Base-by-base conservation (phyloP, 345 rosid genomes). In the Cardamine chenopodiifolia region DNA sequence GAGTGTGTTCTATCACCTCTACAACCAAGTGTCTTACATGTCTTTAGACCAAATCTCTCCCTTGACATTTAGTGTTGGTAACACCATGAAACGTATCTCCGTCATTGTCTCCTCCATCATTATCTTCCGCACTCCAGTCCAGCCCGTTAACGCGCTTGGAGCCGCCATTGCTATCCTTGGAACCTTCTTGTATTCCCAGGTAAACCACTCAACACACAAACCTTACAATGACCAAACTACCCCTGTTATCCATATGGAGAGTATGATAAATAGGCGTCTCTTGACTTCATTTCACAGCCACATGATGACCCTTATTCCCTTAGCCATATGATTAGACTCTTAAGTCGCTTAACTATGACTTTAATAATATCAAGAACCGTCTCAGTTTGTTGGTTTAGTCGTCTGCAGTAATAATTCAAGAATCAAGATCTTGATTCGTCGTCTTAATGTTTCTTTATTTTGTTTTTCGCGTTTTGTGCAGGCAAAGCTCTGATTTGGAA, bases 1-100 rank as follows among this genome's bases (percentile, higher is more conserved):
- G 77, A 95, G 99, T 66, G 87, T 95, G 75, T 95, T 95, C 91
- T 95, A 92, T 70, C 99, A 95, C 72, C 91, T 95, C 50, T 95
- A 95, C 85, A 94, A 94, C 69, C 98, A 94, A 74, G 98, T 94
- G 67, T 94, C 98, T 15, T 94, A 94, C 85, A 94, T 94, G 98
- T 91, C 98, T n/a, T 85, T 94, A 45, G 96, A 94, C 49, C 82
- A 94, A 81, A 94, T 94, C 62, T 90, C 97, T 63, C 97, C 98
- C 45, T 82, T 94, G 89, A 94, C 98, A 20, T 94, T 94, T 77
- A 94, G 98, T 79, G 77, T 94, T 0, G 98, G 98, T 60, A 94
- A 94, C 85, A 91, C 98, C 19, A 90, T 95, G 98, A 95, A 95
- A 75, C 92, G 99, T 75, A 90, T 95, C 53, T 95, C 98, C 0